Evolutionary conservation across 106 monocot genomes (phyloP).

Genomic region (Apostasia shenzhenica): DNA sequence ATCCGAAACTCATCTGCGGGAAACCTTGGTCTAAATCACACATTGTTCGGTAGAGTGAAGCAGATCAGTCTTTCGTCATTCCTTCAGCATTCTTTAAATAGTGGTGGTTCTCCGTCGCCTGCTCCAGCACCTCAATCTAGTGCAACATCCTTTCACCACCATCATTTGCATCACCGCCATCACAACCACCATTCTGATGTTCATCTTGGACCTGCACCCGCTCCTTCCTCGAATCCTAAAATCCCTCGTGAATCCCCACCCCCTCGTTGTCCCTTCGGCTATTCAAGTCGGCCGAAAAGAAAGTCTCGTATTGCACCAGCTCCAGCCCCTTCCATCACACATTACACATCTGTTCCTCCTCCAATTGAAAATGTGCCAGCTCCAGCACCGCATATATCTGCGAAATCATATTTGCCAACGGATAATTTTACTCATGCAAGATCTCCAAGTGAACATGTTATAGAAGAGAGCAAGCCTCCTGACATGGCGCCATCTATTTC

Average conservation of each 20-base stretch:
- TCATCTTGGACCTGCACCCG: slow-evolving; percentile 11
- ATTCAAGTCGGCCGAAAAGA: slow-evolving; percentile 18
- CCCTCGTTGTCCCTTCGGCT: slow-evolving; percentile 13
- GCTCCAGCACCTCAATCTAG: slow-evolving; percentile 57
- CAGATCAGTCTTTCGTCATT: slow-evolving; percentile 84
- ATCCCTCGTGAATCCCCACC: slow-evolving; percentile 18
- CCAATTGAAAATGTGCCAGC: slow-evolving; percentile 21
- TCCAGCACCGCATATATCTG: slow-evolving; percentile 14
- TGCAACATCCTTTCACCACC: slow-evolving; percentile 22
- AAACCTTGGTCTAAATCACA: slow-evolving; percentile 92
- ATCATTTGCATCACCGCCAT: slow-evolving; percentile 48
- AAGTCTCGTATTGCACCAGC: slow-evolving; percentile 16
- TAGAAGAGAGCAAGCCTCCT: slow-evolving; percentile 17
- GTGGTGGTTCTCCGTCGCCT: slow-evolving; percentile 34
- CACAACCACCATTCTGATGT: slow-evolving; percentile 43
- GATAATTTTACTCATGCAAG: slow-evolving; percentile 50
- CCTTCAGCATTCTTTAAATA: slow-evolving; percentile 71
- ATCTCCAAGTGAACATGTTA: slow-evolving; percentile 50
- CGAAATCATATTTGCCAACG: slow-evolving; percentile 35
- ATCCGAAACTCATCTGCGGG: slow-evolving; percentile 54
- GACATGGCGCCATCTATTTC: slow-evolving; percentile 20
- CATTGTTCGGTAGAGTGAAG: slow-evolving; percentile 92
- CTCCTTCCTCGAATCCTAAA: slow-evolving; percentile 45
- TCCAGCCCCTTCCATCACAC: slow-evolving; percentile 14
- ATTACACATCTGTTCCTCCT: slow-evolving; percentile 10